Conservation (phyloP, 805 yeast species). For the Nematodospora valgi region DNA sequence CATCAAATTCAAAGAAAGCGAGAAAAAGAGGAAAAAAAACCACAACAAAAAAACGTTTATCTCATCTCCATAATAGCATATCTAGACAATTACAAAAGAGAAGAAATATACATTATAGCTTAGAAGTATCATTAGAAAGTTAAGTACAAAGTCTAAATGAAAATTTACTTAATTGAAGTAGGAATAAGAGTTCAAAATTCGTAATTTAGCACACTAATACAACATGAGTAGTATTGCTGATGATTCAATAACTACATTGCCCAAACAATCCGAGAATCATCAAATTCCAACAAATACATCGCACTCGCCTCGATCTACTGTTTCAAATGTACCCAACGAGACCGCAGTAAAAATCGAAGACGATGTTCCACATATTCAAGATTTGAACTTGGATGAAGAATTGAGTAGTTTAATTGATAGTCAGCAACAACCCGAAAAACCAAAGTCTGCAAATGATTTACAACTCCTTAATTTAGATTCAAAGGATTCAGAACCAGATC, state of each 20-base stretch:
- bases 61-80: conserved; percentile 4
- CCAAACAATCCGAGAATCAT: conserved; percentile 2
- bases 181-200: neutral
- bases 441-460: neutral
- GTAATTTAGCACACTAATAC: neutral
- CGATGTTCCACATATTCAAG: neutral
- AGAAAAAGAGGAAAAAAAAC: conserved; percentile 2
- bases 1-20: neutral
- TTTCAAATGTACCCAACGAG: neutral
- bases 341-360: conserved; percentile 1
- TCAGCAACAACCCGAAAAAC: neutral
- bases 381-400: conserved; percentile 13
- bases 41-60: conserved; percentile 10
- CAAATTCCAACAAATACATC: neutral
- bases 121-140: too few relatives aligned
- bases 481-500: neutral
- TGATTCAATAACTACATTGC: conserved; percentile 7
- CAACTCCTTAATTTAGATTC: neutral
- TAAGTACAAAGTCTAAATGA: too few relatives aligned
- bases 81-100: neutral
- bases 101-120: neutral
- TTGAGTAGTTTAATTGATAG: conserved; percentile 10
- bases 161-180: conserved; percentile 1
- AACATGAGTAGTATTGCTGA: conserved; percentile 10
- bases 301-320: conserved; percentile 5